These are phyloP conservation scores for Akanthomyces uredinophilus DNA, from an alignment of 2,329 filamentous ascomycete species.

Conservation along the genomic window DNA sequence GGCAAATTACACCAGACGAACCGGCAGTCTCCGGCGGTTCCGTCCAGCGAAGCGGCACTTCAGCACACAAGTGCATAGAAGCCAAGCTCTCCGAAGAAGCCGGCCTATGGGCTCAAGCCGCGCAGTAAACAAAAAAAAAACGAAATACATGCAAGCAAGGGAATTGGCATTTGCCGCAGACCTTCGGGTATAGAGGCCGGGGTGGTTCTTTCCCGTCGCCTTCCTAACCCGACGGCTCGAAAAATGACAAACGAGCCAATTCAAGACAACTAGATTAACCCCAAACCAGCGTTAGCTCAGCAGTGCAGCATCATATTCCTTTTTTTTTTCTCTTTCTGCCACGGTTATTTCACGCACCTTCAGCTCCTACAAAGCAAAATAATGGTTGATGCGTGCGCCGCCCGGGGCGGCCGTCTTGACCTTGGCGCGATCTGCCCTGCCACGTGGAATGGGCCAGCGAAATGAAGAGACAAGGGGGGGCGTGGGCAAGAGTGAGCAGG, in stretches of 20 bases:
- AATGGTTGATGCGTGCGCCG: not conserved
- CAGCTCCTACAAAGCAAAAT: not conserved
- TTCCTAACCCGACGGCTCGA: not conserved
- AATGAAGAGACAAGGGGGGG: not conserved
- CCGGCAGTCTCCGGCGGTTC: not conserved
- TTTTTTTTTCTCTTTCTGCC: not conserved
- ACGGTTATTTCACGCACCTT: not conserved
- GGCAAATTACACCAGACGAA: not conserved
- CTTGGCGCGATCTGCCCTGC: slow-evolving; percentile 13
- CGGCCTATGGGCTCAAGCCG: not conserved
- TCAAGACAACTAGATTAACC: not conserved
- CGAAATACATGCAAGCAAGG: not conserved
- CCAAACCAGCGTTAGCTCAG: not conserved
- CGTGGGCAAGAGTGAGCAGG: not conserved
- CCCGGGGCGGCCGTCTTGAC: slow-evolving; percentile 1
- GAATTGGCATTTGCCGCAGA: not conserved
- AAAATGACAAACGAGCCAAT: not conserved
- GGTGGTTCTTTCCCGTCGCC: not conserved
- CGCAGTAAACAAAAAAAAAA: no score
- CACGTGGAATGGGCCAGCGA: slow-evolving; percentile 7
- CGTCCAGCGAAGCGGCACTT: not conserved
- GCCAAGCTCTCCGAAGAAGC: not conserved
- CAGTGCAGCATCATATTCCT: not conserved
- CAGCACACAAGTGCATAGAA: not conserved
- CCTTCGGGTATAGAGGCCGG: not conserved